phyloP scores from a whole-genome alignment of 2,329 filamentous ascomycete species.

The Ceratocystis albifundus region DNA sequence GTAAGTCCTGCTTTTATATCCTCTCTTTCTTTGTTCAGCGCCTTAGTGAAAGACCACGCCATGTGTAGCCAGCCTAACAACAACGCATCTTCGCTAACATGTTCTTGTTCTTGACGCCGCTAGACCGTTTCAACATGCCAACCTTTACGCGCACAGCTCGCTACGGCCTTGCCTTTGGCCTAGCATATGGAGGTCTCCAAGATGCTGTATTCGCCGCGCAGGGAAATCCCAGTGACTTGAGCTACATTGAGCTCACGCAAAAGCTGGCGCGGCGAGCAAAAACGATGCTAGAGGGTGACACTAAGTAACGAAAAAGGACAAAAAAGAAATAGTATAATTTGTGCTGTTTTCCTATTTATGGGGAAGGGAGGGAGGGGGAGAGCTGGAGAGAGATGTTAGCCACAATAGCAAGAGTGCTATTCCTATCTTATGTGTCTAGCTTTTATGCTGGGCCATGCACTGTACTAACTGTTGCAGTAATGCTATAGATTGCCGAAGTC shows the following conservation, averaged over 20 bases:
- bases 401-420: too few relatives aligned
- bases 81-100: too few relatives aligned
- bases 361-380: too few relatives aligned
- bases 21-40: neutral
- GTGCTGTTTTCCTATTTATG: too few relatives aligned
- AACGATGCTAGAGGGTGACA: neutral
- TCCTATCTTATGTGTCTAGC: too few relatives aligned
- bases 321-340: neutral
- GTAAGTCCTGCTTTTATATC: constrained; percentile 40
- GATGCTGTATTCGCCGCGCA: constrained; percentile 58
- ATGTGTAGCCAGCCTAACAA: too few relatives aligned
- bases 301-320: neutral
- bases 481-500: too few relatives aligned
- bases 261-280: neutral
- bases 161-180: constrained; percentile 64
- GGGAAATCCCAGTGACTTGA: constrained; percentile 50
- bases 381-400: too few relatives aligned
- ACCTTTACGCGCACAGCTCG: constrained; percentile 68
- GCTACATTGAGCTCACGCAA: constrained; percentile 49
- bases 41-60: too few relatives aligned
- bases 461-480: too few relatives aligned
- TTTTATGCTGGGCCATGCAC: too few relatives aligned
- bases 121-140: constrained; percentile 68
- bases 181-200: constrained; percentile 70
- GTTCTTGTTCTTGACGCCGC: neutral